These are phyloP conservation scores for Diaporthe destruens DNA, from an alignment of 2,329 filamentous ascomycete species.

Conservation along the genomic window DNA sequence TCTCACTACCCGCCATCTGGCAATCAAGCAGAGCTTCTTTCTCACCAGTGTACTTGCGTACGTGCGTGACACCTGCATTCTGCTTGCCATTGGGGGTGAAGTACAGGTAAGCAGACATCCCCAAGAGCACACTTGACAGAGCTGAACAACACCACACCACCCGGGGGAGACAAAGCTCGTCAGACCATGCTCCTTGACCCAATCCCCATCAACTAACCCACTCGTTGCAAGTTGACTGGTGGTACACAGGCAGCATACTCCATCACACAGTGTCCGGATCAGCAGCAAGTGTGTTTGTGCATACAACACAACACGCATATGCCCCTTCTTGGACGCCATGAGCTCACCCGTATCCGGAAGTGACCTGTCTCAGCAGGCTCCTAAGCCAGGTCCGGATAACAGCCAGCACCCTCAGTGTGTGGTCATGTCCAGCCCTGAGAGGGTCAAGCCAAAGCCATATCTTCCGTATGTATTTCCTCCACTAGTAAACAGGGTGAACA, in stretches of 20 bases:
- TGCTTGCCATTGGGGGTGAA: neutral
- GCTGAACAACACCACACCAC: neutral
- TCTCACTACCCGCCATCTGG: neutral
- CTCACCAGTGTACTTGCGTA: neutral
- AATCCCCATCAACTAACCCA: neutral
- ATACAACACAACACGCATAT: neutral
- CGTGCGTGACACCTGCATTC: neutral
- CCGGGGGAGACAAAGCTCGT: neutral
- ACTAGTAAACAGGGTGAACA: neutral
- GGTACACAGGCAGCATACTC: neutral
- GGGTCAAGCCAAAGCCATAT: neutral
- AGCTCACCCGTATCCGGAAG: constrained; percentile 7
- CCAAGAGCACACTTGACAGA: neutral
- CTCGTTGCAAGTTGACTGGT: neutral
- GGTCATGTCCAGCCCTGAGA: neutral
- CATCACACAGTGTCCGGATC: neutral
- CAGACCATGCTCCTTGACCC: neutral
- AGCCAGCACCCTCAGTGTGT: neutral
- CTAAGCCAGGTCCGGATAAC: neutral
- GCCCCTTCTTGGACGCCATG: neutral
- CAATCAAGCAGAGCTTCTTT: neutral
- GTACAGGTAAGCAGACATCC: neutral
- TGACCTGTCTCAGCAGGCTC: constrained; percentile 3
- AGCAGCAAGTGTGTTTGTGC: constrained; percentile 1
- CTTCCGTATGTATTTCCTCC: neutral